phyloP scores from a whole-genome alignment of 75 land plant genomes.

The Sequoiadendron giganteum region DNA sequence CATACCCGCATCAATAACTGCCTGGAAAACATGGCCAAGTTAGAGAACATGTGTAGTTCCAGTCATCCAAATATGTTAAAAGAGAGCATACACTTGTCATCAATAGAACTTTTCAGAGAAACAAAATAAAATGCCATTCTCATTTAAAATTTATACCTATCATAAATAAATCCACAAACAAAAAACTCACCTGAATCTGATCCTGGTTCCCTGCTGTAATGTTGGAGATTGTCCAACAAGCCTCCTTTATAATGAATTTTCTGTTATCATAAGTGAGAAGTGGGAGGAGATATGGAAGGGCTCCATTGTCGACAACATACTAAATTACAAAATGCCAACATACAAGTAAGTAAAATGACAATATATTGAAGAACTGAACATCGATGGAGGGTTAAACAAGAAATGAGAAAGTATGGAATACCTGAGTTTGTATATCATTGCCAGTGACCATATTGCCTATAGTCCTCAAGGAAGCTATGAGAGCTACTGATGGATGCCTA shows the following conservation, averaged over 20 bases:
- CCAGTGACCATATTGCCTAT: slow-evolving; percentile 69
- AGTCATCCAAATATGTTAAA: not conserved
- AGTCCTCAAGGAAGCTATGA: slow-evolving; percentile 52
- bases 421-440: slow-evolving; percentile 67
- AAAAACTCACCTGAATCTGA: slow-evolving; percentile 59
- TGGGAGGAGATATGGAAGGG: not conserved
- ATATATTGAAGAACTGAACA: slow-evolving; percentile 22
- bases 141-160: not conserved
- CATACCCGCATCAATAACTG: slow-evolving; percentile 37
- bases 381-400: not conserved
- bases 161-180: too few species aligned
- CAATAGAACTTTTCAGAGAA: not conserved
- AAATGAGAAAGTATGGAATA: not conserved
- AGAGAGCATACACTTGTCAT: not conserved
- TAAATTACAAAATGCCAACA: slow-evolving; percentile 32
- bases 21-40: slow-evolving; percentile 15
- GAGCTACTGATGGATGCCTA: slow-evolving; percentile 40
- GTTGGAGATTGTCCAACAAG: slow-evolving; percentile 76
- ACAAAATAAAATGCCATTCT: not conserved
- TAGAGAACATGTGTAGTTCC: not conserved
- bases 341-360: slow-evolving; percentile 27
- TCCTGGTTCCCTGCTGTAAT: slow-evolving; percentile 75
- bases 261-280: slow-evolving; percentile 2
- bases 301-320: slow-evolving; percentile 19
- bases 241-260: slow-evolving; percentile 66